A percentile compares a stretch with the other conserved stretches of the same genome.
Evolutionary conservation across 345 rosid species (phyloP).

Genomic region (Aquilaria malaccensis): DNA sequence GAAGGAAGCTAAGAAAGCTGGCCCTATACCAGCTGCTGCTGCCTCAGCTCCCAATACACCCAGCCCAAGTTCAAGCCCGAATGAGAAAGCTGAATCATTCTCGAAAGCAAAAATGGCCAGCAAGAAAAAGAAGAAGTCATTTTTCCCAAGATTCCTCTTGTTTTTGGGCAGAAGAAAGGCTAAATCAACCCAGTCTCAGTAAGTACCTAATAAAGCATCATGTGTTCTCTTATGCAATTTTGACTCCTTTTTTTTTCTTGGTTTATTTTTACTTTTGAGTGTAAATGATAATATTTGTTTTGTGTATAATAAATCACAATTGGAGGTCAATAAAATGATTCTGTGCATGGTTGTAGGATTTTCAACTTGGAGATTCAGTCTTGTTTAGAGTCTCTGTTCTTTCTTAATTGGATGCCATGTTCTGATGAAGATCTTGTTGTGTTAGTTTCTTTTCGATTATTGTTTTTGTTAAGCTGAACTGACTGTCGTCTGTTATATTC

Average conservation of each 20-base stretch:
- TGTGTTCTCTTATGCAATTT: slow-evolving; percentile 6
- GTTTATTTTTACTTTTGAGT: slow-evolving; percentile 13
- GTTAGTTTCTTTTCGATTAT: too few relatives aligned
- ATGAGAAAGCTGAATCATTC: slow-evolving; percentile 22
- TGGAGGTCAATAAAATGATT: slow-evolving; percentile 15
- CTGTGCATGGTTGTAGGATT: slow-evolving; percentile 10
- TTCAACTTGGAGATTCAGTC: background rate
- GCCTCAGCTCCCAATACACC: background rate
- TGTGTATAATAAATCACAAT: slow-evolving; percentile 23
- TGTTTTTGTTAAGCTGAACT: too few relatives aligned
- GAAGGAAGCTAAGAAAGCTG: slow-evolving; percentile 26
- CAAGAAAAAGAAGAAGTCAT: slow-evolving; percentile 77
- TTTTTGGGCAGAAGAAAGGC: slow-evolving; percentile 54
- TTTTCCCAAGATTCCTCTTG: slow-evolving; percentile 72
- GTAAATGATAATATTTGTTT: slow-evolving; percentile 30
- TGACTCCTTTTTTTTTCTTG: slow-evolving; percentile 7
- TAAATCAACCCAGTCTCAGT: slow-evolving; percentile 32
- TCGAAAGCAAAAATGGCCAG: slow-evolving; percentile 29
- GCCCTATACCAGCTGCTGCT: slow-evolving; percentile 11
- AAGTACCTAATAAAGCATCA: slow-evolving; percentile 1
- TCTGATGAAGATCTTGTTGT: too few relatives aligned
- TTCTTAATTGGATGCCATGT: too few relatives aligned
- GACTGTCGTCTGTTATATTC: too few relatives aligned
- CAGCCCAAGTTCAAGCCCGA: slow-evolving; percentile 27
- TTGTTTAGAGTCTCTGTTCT: background rate